Base-by-base conservation (phyloP, 140 eudicot genomes). In the Erigeron philadelphicus region DNA sequence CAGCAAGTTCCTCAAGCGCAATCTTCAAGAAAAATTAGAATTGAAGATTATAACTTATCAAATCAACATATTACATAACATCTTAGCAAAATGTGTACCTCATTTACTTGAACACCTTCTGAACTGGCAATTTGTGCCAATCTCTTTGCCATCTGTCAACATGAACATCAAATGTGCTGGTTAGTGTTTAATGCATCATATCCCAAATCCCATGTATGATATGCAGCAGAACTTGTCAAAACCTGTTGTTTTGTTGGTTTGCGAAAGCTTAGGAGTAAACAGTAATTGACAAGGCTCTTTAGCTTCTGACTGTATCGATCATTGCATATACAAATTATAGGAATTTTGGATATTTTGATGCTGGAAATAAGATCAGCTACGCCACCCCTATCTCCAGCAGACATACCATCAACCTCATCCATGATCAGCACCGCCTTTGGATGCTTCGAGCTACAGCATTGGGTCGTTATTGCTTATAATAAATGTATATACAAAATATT, bases 381-480 rank as follows among this genome's bases (percentile, higher is more conserved):
- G 63, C 98, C 98, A 59, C 98, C 98, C 82, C 98, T 83, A 73
- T 93, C 95, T 62, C 98, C 98, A 72, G 92, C 96, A 78, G 98
- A 93, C 98, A 93, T 93, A 18, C 98, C 98, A 76, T 93, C 98
- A 72, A 93, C 98, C 80, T 93, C 98, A 75, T 93, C 98, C 98
- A 93, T 88, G 59, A 93, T 89, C 75, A 93, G 75, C 49, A 88
- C 95, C 45, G 95, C 87, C 79, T 86, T 93, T 19, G 72, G 86
- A 65, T 76, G 90, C 79, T 88, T 83, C 17, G 93, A 76, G 43
- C 96, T 88, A 85, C 64, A 78, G 49, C 46, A 79, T 47, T 61
- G 41, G 55, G 8, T 16, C 13, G 10, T 60, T 21, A 55, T 65
- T 17, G 64, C 38, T 40, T 31, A 49, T n/a, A 66, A 43, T 40